Evolutionary conservation across 345 rosid species (phyloP).

Genomic region (Angophora floribunda): DNA sequence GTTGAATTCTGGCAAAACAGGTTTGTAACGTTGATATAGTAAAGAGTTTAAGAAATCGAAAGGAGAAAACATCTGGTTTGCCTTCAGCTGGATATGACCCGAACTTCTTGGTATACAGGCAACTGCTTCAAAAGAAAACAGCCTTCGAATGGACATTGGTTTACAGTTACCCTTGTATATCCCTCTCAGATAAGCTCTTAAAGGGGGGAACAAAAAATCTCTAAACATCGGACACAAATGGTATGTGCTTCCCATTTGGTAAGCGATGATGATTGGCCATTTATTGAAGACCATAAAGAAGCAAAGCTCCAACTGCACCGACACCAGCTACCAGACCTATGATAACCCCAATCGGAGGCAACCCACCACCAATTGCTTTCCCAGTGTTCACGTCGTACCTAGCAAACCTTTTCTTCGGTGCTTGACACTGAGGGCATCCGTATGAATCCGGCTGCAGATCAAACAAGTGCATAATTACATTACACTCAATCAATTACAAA

Average conservation of each 20-base stretch:
- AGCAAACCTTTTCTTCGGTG: conserved; percentile 92
- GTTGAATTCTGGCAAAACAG: background rate
- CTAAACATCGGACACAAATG: background rate
- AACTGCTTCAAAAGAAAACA: background rate
- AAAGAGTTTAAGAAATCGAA: background rate
- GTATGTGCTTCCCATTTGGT: background rate
- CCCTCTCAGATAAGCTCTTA: background rate
- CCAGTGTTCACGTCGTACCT: conserved; percentile 78
- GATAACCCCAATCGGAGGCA: conserved; percentile 87
- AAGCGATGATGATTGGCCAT: background rate
- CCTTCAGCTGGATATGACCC: background rate
- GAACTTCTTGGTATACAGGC: background rate
- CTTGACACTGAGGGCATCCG: conserved; percentile 82
- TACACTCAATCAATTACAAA: background rate
- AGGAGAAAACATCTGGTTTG: background rate
- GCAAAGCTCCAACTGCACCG: conserved; percentile 85
- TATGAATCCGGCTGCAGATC: conserved; percentile 68
- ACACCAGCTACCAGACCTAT: conserved; percentile 72
- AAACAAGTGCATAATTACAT: background rate
- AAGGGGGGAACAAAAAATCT: background rate
- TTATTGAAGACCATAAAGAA: conserved; percentile 87
- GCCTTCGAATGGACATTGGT: background rate
- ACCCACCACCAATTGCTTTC: conserved; percentile 80
- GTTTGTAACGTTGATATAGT: background rate
- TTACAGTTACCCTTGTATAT: background rate